Conservation (phyloP, 257 asterid genomes). For the Eucommia ulmoides region DNA sequence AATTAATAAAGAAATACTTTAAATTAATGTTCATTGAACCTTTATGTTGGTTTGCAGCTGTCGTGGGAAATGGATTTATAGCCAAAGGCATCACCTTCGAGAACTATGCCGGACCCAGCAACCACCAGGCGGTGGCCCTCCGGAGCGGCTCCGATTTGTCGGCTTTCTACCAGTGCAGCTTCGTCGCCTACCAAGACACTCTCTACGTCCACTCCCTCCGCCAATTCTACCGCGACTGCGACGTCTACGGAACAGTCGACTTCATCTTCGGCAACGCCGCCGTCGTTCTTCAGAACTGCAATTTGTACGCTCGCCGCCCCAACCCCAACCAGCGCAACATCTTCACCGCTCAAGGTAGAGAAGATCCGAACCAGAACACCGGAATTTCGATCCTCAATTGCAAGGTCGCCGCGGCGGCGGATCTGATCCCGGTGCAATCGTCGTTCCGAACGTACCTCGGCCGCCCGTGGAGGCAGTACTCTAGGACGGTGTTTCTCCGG, state of each 20-base stretch:
- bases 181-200: constrained; percentile 89
- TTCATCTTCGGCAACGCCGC: constrained; percentile 98
- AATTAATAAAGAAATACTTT: too few relatives aligned
- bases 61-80: constrained; percentile 68
- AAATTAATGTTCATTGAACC: too few relatives aligned
- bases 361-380: constrained; percentile 91
- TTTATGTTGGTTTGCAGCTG: constrained; percentile 57
- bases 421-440: constrained; percentile 56
- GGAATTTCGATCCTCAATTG: constrained; percentile 73
- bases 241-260: constrained; percentile 84
- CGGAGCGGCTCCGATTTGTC: constrained; percentile 87
- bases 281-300: constrained; percentile 72
- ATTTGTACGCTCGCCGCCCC: constrained; percentile 77
- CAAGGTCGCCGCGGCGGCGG: constrained; percentile 79
- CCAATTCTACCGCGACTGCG: constrained; percentile 86
- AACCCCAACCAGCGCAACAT: constrained; percentile 50
- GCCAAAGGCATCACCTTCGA: constrained; percentile 82
- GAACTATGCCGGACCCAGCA: constrained; percentile 89
- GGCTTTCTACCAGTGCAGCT: constrained; percentile 76
- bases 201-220: constrained; percentile 91
- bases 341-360: constrained; percentile 94
- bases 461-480: constrained; percentile 79
- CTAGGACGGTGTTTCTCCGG: constrained; percentile 57
- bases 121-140: constrained; percentile 93
- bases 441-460: constrained; percentile 54